Percentiles rank a stretch among this genome's conserved stretches.
These are phyloP conservation scores for Fusarium austroafricanum DNA, from an alignment of 2,329 filamentous ascomycete species.

Conservation along the genomic window DNA sequence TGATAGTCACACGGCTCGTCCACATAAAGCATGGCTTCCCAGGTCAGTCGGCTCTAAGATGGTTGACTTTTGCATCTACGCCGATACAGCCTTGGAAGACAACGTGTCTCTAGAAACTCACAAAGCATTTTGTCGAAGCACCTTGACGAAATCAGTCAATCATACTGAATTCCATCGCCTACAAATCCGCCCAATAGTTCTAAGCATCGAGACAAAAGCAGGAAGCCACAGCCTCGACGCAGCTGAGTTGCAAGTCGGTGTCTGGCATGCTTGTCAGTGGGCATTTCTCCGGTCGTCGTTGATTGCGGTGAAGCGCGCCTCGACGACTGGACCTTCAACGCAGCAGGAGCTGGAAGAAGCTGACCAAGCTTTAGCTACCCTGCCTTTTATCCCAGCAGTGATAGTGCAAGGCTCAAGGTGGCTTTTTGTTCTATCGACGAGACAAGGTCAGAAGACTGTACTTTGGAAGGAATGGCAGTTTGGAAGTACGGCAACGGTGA, in stretches of 20 bases:
- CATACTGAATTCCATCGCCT: neutral
- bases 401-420: slow-evolving; percentile 23
- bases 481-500: slow-evolving; percentile 10
- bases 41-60: neutral
- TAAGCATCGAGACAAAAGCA: slow-evolving; percentile 2
- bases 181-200: neutral
- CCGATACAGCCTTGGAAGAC: neutral
- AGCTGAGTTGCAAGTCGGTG: neutral
- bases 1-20: neutral
- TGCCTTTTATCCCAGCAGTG: slow-evolving; percentile 18
- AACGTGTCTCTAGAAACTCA: neutral
- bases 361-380: neutral
- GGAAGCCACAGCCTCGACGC: neutral
- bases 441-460: slow-evolving; percentile 10
- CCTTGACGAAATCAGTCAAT: neutral
- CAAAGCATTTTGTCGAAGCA: neutral
- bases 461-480: slow-evolving; percentile 19
- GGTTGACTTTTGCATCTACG: neutral
- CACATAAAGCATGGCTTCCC: neutral
- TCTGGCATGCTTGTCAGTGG: neutral
- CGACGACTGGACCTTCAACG: neutral
- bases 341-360: neutral
- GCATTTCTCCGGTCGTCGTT: neutral
- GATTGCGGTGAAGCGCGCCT: neutral
- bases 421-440: slow-evolving; percentile 21